A percentile compares a stretch with the other conserved stretches of the same genome.
These are phyloP conservation scores for Dactylonectria macrodidyma DNA, from an alignment of 2,329 filamentous ascomycete genomes.

Conservation along the genomic window DNA sequence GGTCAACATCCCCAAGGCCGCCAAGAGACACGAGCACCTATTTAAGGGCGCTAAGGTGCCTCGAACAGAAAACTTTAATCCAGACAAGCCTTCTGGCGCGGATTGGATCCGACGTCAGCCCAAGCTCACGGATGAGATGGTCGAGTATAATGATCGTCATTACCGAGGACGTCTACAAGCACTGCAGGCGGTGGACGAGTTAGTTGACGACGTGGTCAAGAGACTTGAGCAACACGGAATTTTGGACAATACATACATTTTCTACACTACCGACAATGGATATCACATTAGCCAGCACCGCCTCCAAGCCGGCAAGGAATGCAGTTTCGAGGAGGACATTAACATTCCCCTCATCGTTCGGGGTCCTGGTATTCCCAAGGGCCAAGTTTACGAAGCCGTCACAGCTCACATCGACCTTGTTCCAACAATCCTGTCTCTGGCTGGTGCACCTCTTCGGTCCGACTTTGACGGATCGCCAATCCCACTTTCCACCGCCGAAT, in stretches of 20 bases:
- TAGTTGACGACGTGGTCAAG: conserved; percentile 57
- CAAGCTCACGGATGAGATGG: conserved; percentile 48
- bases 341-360: conserved; percentile 63
- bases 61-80: conserved; percentile 77
- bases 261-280: conserved; percentile 33
- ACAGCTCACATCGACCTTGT: conserved; percentile 67
- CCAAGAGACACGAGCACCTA: conserved; percentile 71
- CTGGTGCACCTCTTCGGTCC: conserved; percentile 39
- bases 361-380: conserved; percentile 59
- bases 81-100: conserved; percentile 58
- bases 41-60: conserved; percentile 74
- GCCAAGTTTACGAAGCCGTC: conserved; percentile 52
- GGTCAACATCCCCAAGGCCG: conserved; percentile 42
- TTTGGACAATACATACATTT: conserved; percentile 28
- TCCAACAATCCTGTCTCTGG: conserved; percentile 62
- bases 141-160: conserved; percentile 56
- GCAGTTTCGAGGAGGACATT: conserved; percentile 59
- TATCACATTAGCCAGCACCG: conserved; percentile 36
- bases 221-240: conserved; percentile 47
- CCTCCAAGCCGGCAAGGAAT: conserved; percentile 55
- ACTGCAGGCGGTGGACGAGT: conserved; percentile 62
- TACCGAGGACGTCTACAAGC: conserved; percentile 59
- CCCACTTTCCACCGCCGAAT: conserved; percentile 41
- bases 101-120: conserved; percentile 61
- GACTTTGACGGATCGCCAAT: conserved; percentile 66